phyloP scores from a whole-genome alignment of 2,329 filamentous ascomycete genomes.

The Neodidymelliopsis sp. region DNA sequence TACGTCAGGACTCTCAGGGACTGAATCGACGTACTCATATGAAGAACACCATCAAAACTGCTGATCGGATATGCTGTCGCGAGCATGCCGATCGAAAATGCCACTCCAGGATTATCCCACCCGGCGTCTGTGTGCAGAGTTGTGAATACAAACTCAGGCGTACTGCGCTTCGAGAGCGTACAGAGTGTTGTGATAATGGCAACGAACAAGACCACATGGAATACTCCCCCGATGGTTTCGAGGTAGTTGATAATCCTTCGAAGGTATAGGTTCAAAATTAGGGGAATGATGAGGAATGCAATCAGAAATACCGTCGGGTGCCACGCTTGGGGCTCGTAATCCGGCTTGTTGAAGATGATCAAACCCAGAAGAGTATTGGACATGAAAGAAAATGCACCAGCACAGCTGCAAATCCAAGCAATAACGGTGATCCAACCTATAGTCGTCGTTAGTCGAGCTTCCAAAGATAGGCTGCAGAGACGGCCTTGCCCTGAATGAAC shows the following conservation, averaged over 20 bases:
- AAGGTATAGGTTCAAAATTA: constrained; percentile 55
- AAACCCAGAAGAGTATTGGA: constrained; percentile 38
- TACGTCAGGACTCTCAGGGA: constrained; percentile 39
- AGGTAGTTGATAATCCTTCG: constrained; percentile 54
- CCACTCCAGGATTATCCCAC: constrained; percentile 54
- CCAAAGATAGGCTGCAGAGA: too few relatives aligned
- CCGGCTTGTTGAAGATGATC: constrained; percentile 47
- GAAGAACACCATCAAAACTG: constrained; percentile 56
- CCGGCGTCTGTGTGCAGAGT: constrained; percentile 53
- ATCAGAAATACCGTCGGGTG: constrained; percentile 59
- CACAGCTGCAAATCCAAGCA: constrained; percentile 47
- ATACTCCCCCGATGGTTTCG: constrained; percentile 56
- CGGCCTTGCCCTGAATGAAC: constrained; percentile 36
- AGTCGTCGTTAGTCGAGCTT: constrained; percentile 43
- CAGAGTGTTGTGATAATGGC: constrained; percentile 47
- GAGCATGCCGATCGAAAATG: constrained; percentile 50
- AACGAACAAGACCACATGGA: constrained; percentile 60
- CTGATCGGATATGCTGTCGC: constrained; percentile 43
- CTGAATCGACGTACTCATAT: constrained; percentile 54
- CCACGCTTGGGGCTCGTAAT: constrained; percentile 53
- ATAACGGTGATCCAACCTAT: constrained; percentile 52
- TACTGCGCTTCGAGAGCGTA: neutral
- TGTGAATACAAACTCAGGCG: constrained; percentile 52
- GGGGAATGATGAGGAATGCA: constrained; percentile 49
- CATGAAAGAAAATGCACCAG: constrained; percentile 35